Evolutionary conservation across 352 stramenopile species (phyloP).

Genomic region (Globisporangium nodosum): DNA sequence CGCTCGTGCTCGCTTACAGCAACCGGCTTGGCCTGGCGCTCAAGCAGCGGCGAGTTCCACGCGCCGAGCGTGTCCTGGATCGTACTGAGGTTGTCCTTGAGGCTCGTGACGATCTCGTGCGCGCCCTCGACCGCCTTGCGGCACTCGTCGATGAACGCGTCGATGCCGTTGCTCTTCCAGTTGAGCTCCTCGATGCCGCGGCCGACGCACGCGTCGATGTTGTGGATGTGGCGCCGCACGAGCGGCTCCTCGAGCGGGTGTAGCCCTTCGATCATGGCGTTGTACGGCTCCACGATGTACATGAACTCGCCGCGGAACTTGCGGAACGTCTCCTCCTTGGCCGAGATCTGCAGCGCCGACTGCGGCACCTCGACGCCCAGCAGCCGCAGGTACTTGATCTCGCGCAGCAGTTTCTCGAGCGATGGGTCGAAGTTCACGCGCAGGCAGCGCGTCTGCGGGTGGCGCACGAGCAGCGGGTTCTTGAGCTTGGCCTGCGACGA

Average conservation of each 20-base stretch:
- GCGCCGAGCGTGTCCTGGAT: slow-evolving; percentile 91
- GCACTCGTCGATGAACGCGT: slow-evolving; percentile 93
- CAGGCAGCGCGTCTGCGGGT: slow-evolving; percentile 88
- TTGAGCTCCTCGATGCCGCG: slow-evolving; percentile 93
- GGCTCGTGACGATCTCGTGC: slow-evolving; percentile 93
- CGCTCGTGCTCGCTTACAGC: slow-evolving; percentile 95
- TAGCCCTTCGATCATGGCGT: slow-evolving; percentile 94
- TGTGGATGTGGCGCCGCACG: slow-evolving; percentile 92
- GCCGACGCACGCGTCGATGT: slow-evolving; percentile 93
- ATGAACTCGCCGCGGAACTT: slow-evolving; percentile 95
- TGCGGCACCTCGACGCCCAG: slow-evolving; percentile 93
- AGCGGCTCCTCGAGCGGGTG: slow-evolving; percentile 96
- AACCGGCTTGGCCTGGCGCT: slow-evolving; percentile 94
- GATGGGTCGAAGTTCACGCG: slow-evolving; percentile 97
- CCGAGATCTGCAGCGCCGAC: slow-evolving; percentile 94
- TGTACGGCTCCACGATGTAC: slow-evolving; percentile 98
- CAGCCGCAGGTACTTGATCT: slow-evolving; percentile 97
- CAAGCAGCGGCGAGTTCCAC: slow-evolving; percentile 93
- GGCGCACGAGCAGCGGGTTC: slow-evolving; percentile 89
- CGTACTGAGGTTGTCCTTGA: slow-evolving; percentile 95
- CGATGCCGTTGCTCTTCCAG: slow-evolving; percentile 92
- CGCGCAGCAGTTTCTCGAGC: slow-evolving; percentile 94
- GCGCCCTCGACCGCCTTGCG: slow-evolving; percentile 79
- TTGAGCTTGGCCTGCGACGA: slow-evolving; percentile 95
- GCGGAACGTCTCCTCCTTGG: slow-evolving; percentile 94